A percentile compares a stretch with the other conserved stretches of the same genome.
Conservation (phyloP, 192 early-diverging fungal genomes). For the Jimgerdemannia flammicorona region DNA sequence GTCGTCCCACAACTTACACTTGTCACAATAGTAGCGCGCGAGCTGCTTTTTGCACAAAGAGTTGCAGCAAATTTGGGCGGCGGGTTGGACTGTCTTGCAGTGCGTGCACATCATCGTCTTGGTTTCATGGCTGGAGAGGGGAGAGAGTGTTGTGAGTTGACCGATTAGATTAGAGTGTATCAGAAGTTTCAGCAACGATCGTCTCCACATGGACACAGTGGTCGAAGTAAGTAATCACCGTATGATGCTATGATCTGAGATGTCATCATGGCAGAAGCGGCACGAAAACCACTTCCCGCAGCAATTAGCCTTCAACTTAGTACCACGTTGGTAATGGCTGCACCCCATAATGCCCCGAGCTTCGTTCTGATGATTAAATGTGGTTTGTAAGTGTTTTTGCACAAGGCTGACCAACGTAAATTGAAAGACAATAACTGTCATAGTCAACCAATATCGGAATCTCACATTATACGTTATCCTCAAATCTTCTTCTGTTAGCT, state of each 20-base stretch:
- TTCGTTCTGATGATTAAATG: too few relatives aligned
- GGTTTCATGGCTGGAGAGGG: slow-evolving; percentile 34
- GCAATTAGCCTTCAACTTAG: slow-evolving; percentile 76
- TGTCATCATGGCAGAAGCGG: slow-evolving; percentile 82
- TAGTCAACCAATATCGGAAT: too few relatives aligned
- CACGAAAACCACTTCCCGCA: slow-evolving; percentile 78
- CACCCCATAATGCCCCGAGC: slow-evolving; percentile 54
- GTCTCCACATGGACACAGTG: neutral
- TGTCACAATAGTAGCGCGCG: slow-evolving; percentile 81
- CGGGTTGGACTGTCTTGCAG: slow-evolving; percentile 77
- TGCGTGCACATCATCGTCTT: slow-evolving; percentile 94
- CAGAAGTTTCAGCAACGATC: neutral
- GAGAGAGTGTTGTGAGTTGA: neutral
- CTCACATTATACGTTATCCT: too few relatives aligned
- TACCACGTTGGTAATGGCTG: slow-evolving; percentile 72
- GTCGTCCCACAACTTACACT: slow-evolving; percentile 92
- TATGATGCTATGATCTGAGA: slow-evolving; percentile 68
- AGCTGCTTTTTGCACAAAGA: slow-evolving; percentile 53
- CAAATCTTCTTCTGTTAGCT: too few relatives aligned
- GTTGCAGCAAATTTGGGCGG: slow-evolving; percentile 67
- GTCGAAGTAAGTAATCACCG: slow-evolving; percentile 39
- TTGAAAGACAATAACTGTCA: too few relatives aligned
- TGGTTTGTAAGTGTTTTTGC: too few relatives aligned
- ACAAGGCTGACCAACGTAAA: too few relatives aligned
- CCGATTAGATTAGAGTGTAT: neutral